phyloP scores from a whole-genome alignment of 495 filamentous ascomycete species.

The Penicillium waksmanii region DNA sequence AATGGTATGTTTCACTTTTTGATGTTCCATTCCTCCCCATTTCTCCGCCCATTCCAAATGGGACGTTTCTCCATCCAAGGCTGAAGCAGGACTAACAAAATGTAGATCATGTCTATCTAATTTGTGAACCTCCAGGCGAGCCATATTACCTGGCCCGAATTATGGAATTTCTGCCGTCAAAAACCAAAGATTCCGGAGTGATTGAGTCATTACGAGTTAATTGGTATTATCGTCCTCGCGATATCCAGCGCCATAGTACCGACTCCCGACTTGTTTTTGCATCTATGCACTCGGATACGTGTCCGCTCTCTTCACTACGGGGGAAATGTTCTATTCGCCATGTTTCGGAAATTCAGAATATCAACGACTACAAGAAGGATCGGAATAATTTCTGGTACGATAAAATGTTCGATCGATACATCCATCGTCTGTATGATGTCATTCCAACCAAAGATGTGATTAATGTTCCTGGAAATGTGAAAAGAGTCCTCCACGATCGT shows the following conservation, averaged over 20 bases:
- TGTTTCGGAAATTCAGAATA: conserved; percentile 77
- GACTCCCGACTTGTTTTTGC: conserved; percentile 90
- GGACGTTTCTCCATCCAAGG: conserved; percentile 1
- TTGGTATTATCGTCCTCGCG: conserved; percentile 97
- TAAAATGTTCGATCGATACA: conserved; percentile 97
- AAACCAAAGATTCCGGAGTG: conserved; percentile 69
- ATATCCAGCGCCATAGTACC: conserved; percentile 87
- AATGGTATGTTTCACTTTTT: conserved; percentile 71
- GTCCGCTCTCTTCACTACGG: conserved; percentile 86
- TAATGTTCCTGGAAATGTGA: conserved; percentile 92
- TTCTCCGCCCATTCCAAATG: conserved; percentile 11
- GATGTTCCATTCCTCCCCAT: conserved; percentile 6
- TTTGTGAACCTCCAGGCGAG: conserved; percentile 97
- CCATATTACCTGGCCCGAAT: conserved; percentile 97
- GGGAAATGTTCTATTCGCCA: conserved; percentile 91
- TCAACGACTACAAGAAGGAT: conserved; percentile 80
- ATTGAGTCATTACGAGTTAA: conserved; percentile 92
- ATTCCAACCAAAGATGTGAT: conserved; percentile 91
- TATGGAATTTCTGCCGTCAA: conserved; percentile 92
- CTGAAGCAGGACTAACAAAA: conserved; percentile 22
- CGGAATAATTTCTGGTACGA: conserved; percentile 95
- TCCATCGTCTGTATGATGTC: conserved; percentile 95
- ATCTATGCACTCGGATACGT: conserved; percentile 98
- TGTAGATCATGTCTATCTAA: conserved; percentile 92
- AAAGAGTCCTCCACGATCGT: conserved; percentile 89